phyloP scores from a whole-genome alignment of 2,329 filamentous ascomycete genomes.

The Aspergillus pseudoviridinutans region DNA sequence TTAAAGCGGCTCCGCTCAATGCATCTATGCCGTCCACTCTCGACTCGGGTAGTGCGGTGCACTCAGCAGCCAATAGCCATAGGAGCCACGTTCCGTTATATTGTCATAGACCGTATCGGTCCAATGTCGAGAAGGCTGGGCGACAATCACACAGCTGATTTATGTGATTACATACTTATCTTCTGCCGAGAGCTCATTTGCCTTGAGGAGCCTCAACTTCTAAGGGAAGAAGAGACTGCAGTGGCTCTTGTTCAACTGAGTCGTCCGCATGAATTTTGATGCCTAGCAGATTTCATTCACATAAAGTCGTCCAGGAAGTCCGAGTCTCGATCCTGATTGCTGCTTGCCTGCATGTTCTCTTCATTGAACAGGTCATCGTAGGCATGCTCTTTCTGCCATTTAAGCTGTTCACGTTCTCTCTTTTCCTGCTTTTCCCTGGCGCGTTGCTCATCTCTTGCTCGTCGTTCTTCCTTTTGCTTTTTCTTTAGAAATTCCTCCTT shows the following conservation, averaged over 20 bases:
- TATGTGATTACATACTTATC: too few relatives aligned
- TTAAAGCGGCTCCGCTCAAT: background rate
- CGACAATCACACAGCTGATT: too few relatives aligned
- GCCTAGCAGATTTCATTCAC: conserved; percentile 45
- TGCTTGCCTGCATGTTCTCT: conserved; percentile 70
- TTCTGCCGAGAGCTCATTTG: background rate
- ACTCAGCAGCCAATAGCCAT: background rate
- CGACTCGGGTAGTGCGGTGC: background rate
- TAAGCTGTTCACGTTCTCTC: conserved; percentile 81
- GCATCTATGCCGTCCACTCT: background rate
- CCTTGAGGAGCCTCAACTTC: background rate
- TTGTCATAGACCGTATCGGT: background rate
- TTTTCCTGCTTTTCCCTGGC: conserved; percentile 41
- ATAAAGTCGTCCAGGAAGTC: conserved; percentile 88
- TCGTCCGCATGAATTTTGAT: background rate
- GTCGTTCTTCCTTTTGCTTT: conserved; percentile 64
- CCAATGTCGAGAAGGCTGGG: background rate
- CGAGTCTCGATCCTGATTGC: conserved; percentile 77
- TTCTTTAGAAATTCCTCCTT: conserved; percentile 71
- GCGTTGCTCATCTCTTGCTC: conserved; percentile 37
- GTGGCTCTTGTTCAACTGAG: background rate
- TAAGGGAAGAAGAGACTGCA: background rate
- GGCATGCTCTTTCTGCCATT: conserved; percentile 95
- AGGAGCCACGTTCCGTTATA: background rate
- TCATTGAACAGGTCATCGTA: conserved; percentile 91